Evolutionary conservation across 345 rosid genomes (phyloP), one percentile per base, ranked within the genome.

Genomic region (Theobroma cacao): DNA sequence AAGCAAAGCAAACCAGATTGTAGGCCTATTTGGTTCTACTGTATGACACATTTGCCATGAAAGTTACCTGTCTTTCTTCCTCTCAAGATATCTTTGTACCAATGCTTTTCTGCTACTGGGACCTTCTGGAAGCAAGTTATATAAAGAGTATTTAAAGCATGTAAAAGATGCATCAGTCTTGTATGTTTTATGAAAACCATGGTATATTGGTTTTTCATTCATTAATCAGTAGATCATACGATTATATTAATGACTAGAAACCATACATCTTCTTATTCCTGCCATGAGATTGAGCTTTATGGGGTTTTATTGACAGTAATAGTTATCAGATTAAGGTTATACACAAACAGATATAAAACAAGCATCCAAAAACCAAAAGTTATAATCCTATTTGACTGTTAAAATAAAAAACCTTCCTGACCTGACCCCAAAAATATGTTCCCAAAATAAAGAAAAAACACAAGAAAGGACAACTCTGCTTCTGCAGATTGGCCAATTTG

Each of bases 21-120:
- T 58, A n/a, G 24, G 34, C 28, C 34, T 53, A 67, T 17, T 33
- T 48, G 7, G 60, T 24, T 52, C 34, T 22, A 36, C 33, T 36
- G 26, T 45, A 65, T 7, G 48, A 55, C 34, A 60, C 59, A 74
- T 67, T 50, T 71, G 80, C 78, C 45, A 18, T 43, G 60, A 47
- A 62, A 33, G 78, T 34, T 76, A 76, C 78, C 78, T 76, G 78
- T 76, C 78, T 63, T 76, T 76, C 58, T 43, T 52, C 78, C 63
- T 76, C 72, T 76, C 78, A 31, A 76, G 78, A 48, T 63, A 76
- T 63, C 78, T 48, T 8, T 76, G 72, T 62, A 76, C 78, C 14
- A 22, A 76, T 48, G 71, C 78, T 76, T 76, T 76, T 76, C 78
- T 76, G 72, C 48, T 20, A 24, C 62, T 14, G 2, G 72, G 78